These are phyloP conservation scores for Lentinula detonsa DNA, from an alignment of 768 basidiomycete genomes.

Conservation along the genomic window DNA sequence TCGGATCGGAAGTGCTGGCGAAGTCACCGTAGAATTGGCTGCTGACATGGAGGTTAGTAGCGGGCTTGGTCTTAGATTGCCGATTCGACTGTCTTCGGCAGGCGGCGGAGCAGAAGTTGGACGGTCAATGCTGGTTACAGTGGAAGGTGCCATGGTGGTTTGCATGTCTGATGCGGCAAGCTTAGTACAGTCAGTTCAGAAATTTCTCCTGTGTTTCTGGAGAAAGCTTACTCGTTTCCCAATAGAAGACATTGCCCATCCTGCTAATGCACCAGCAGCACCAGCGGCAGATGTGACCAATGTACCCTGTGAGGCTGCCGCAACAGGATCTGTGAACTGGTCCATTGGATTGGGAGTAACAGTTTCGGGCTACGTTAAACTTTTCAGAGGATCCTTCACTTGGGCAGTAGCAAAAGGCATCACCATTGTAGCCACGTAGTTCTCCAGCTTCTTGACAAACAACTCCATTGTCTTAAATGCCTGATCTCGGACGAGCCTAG, in stretches of 20 bases:
- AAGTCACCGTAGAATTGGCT: constrained; percentile 16
- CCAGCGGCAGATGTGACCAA: constrained; percentile 85
- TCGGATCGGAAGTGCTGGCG: constrained; percentile 13
- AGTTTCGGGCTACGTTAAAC: constrained; percentile 47
- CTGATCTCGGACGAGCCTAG: constrained; percentile 88
- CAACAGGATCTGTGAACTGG: constrained; percentile 7
- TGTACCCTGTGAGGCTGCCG: constrained; percentile 32
- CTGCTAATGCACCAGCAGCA: constrained; percentile 86
- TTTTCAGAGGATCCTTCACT: neutral
- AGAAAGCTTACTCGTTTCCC: constrained; percentile 61
- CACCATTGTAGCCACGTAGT: constrained; percentile 78
- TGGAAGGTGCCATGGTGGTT: constrained; percentile 46
- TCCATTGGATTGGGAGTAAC: constrained; percentile 17
- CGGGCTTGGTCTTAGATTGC: constrained; percentile 8
- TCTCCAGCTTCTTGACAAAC: constrained; percentile 80
- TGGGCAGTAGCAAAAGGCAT: constrained; percentile 8
- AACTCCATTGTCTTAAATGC: constrained; percentile 91
- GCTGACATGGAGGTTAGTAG: constrained; percentile 11
- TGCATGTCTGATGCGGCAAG: constrained; percentile 71
- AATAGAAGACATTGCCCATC: constrained; percentile 92
- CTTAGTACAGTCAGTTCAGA: constrained; percentile 25
- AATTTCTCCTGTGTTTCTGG: neutral
- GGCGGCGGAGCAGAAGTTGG: constrained; percentile 38
- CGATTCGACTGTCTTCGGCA: constrained; percentile 4
- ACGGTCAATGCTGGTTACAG: constrained; percentile 25